phyloP scores from a whole-genome alignment of 805 yeast genomes.

The Kuraishia ogatae region DNA sequence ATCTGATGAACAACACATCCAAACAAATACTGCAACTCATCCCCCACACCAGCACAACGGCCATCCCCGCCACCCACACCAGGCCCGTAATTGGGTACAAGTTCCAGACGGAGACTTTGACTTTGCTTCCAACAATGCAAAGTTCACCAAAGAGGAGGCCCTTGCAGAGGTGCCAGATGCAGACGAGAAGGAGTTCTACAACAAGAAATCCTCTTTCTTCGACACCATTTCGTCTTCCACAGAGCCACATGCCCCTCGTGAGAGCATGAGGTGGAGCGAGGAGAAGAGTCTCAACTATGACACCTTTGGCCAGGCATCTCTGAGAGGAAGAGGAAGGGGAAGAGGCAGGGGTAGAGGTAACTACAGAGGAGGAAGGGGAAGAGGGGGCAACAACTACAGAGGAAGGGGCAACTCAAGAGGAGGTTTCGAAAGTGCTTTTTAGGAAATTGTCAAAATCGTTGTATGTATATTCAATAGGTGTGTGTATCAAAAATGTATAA shows the following conservation, averaged over 20 bases:
- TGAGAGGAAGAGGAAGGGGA: slow-evolving; percentile 28
- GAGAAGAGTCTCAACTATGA: slow-evolving; percentile 70
- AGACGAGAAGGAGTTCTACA: slow-evolving; percentile 40
- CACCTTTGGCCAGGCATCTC: slow-evolving; percentile 72
- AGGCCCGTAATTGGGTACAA: slow-evolving; percentile 15
- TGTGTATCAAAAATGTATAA: no score
- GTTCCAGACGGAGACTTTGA: slow-evolving; percentile 61
- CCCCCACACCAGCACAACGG: background rate
- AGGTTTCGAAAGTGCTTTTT: background rate
- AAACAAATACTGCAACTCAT: background rate
- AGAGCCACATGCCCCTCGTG: slow-evolving; percentile 26
- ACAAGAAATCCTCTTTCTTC: slow-evolving; percentile 80
- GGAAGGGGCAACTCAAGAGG: slow-evolving; percentile 12
- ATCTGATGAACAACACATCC: background rate
- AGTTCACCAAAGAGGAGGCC: slow-evolving; percentile 46
- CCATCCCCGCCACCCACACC: slow-evolving; percentile 4
- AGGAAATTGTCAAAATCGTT: background rate
- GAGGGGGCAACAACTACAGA: slow-evolving; percentile 15
- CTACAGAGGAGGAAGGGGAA: slow-evolving; percentile 27
- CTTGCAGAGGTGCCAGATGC: slow-evolving; percentile 18
- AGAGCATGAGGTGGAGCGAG: slow-evolving; percentile 55
- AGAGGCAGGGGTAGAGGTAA: slow-evolving; percentile 44
- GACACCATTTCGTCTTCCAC: slow-evolving; percentile 75
- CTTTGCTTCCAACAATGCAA: slow-evolving; percentile 66
- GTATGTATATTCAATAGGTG: no score